phyloP scores from a whole-genome alignment of 2,329 filamentous ascomycete genomes.

The Penicillium brevicompactum region DNA sequence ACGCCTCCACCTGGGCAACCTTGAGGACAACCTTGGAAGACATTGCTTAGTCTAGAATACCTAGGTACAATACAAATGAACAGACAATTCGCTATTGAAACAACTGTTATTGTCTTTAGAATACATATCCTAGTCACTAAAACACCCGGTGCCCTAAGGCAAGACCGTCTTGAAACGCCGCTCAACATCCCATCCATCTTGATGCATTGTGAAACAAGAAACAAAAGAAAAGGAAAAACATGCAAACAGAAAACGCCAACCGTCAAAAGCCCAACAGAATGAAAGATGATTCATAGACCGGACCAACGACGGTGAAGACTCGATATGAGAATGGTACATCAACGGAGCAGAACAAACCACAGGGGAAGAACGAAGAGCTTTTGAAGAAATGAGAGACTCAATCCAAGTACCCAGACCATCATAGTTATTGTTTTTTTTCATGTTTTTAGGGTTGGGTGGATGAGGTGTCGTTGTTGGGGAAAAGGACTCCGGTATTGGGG shows the following conservation, averaged over 20 bases:
- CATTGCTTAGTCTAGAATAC: too few relatives aligned
- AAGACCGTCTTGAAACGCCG: constrained; percentile 24
- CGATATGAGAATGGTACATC: neutral
- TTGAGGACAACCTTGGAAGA: too few relatives aligned
- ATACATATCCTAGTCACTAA: constrained; percentile 11
- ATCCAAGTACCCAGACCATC: neutral
- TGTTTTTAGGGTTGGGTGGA: neutral
- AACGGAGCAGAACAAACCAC: neutral
- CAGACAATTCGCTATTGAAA: neutral
- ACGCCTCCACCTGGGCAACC: too few relatives aligned
- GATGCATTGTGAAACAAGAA: constrained; percentile 16
- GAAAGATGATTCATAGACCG: neutral
- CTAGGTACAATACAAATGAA: too few relatives aligned
- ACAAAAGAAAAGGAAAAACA: constrained; percentile 8
- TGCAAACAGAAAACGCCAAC: constrained; percentile 1
- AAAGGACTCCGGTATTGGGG: constrained; percentile 17
- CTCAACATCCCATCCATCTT: constrained; percentile 18
- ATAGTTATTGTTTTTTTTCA: neutral
- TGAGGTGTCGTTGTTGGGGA: constrained; percentile 7
- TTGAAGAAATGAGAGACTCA: neutral
- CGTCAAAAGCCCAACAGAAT: neutral
- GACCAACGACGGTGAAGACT: neutral
- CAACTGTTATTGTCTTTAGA: constrained; percentile 18
- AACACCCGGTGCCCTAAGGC: constrained; percentile 13
- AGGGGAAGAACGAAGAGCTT: constrained; percentile 1